Percentiles rank a stretch among this genome's conserved stretches.
Conservation (phyloP, 2,329 filamentous ascomycete species). For the Ceratocystis alfenasii region DNA sequence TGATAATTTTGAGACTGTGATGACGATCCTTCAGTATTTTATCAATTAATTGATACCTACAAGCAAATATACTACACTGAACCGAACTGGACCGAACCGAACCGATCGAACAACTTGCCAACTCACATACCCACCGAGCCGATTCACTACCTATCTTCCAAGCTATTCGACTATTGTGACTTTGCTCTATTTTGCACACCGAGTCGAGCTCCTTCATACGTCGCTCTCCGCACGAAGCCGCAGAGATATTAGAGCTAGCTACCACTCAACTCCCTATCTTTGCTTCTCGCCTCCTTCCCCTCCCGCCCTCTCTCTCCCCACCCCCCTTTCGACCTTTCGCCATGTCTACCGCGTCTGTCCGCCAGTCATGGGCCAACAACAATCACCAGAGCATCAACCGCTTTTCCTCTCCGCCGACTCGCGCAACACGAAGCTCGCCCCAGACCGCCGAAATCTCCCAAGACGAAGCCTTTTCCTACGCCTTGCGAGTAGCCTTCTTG, state of each 20-base stretch:
- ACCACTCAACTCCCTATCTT: neutral
- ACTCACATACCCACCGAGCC: no score
- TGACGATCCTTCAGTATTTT: neutral
- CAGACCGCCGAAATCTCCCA: conserved; percentile 40
- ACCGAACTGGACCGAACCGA: neutral
- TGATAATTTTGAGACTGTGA: neutral
- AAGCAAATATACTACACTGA: neutral
- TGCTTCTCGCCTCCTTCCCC: neutral
- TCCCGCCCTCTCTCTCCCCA: neutral
- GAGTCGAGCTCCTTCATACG: neutral
- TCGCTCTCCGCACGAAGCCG: no score
- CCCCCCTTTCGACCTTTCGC: neutral
- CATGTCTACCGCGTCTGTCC: conserved; percentile 22
- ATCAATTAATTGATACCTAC: neutral
- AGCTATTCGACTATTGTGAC: neutral
- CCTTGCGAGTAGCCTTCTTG: conserved; percentile 80
- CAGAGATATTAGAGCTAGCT: neutral
- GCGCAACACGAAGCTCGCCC: conserved; percentile 21
- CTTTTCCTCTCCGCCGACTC: conserved; percentile 23
- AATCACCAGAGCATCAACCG: conserved; percentile 23
- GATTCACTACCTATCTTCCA: neutral
- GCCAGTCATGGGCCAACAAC: conserved; percentile 18
- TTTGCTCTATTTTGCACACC: neutral
- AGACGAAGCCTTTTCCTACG: conserved; percentile 84
- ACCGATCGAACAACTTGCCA: neutral